Base-by-base conservation (phyloP, 176 grass and related monocot genomes). In the Lolium rigidum region DNA sequence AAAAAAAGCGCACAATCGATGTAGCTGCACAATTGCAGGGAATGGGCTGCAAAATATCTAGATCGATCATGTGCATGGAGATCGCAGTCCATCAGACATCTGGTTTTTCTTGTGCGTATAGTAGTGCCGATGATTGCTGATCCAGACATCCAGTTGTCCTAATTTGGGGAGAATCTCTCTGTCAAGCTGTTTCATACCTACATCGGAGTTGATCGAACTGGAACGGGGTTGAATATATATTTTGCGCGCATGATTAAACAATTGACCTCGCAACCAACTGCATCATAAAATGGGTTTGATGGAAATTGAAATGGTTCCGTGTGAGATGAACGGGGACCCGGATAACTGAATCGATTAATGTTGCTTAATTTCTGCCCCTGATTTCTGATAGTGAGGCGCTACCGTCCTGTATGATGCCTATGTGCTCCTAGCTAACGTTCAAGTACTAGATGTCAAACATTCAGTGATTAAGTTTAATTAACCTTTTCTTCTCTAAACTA, bases 381-480 rank as follows among this genome's bases (percentile, higher is more conserved):
- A 13, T 81, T 62, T 31, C 37, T 82, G 79, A 90, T 17, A 63
- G 73, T 6, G 79, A 90, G 16, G 54, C 64, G 54, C 70, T 65
- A 82, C 52, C 39, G 8, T 54, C 43, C 64, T 55, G 15, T 20
- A 76, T 7, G 73, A 43, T 28, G 14, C 66, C 43, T 82, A 11
- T 25, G 20, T 44, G 70, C 56, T 85, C 15, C 67, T 43, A 86
- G 83, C 54, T 46, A 86, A 22, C 70, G 8, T 22, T 43, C 83
- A 85, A 86, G 50, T 3, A 48, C 60, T 77, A 81, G 70, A 69
- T 68, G 88, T 14, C n/a, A 63, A 77, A 77, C 28, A 21, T 20
- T 10, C 3, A 20, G 57, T n/a, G 11, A n/a, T 79, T 51, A 21
- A 52, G 70, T 49, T 25, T 26, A 15, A 24, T 49, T 26, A 50